Percentiles rank a stretch among this genome's conserved stretches.
These are phyloP conservation scores for Ocimum tenuiflorum DNA, from an alignment of 257 asterid species.

Conservation along the genomic window DNA sequence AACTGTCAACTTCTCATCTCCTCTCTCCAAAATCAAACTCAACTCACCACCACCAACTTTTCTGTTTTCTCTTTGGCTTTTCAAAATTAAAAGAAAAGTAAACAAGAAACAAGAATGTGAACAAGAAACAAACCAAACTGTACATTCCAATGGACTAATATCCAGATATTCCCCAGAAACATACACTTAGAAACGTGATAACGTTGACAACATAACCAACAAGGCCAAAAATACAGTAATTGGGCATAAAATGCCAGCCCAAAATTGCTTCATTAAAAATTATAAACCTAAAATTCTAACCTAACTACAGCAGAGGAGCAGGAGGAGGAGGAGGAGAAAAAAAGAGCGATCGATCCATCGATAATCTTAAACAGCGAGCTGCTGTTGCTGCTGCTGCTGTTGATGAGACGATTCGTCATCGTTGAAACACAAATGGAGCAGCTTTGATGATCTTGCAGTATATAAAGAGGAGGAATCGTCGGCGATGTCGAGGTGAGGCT, in stretches of 20 bases:
- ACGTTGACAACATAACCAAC: slow-evolving; percentile 18
- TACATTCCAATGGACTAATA: slow-evolving; percentile 32
- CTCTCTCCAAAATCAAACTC: slow-evolving; percentile 44
- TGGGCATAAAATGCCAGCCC: slow-evolving; percentile 6
- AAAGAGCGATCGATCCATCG: too few species aligned
- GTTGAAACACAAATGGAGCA: slow-evolving; percentile 45
- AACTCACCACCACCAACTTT: not conserved
- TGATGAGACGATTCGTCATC: slow-evolving; percentile 77
- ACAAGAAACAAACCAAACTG: slow-evolving; percentile 29
- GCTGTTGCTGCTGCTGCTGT: slow-evolving; percentile 52
- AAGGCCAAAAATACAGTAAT: slow-evolving; percentile 21
- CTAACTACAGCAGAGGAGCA: slow-evolving; percentile 27
- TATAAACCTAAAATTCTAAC: slow-evolving; percentile 22
- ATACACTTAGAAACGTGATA: slow-evolving; percentile 10
- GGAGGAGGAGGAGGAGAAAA: too few species aligned
- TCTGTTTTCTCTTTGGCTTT: not conserved
- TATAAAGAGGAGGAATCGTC: slow-evolving; percentile 32
- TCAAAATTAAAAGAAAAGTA: too few species aligned
- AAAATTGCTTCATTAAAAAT: not conserved
- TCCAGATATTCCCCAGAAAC: slow-evolving; percentile 24
- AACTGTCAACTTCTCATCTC: slow-evolving; percentile 44
- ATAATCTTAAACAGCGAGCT: slow-evolving; percentile 57
- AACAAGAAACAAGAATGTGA: slow-evolving; percentile 16
- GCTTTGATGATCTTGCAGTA: slow-evolving; percentile 40
- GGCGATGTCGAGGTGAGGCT: slow-evolving; percentile 36